Conservation (phyloP, 352 stramenopile genomes). For the Globisporangium iwayamae region DNA sequence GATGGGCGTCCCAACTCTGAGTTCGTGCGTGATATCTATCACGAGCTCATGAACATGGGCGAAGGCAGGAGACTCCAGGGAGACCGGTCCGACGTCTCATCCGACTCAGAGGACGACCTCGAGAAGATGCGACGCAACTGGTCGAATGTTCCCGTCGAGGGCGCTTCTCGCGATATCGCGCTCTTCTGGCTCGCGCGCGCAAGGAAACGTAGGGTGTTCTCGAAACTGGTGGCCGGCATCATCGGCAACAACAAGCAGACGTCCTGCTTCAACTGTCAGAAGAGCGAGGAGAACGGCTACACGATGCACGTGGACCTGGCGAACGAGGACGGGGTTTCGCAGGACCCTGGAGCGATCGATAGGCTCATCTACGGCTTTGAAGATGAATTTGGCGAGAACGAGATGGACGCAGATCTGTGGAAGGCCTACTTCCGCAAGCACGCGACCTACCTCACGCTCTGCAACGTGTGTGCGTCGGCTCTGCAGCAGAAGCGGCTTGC, state of each 20-base stretch:
- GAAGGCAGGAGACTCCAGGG: slow-evolving; percentile 82
- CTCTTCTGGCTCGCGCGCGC: slow-evolving; percentile 92
- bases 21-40: slow-evolving; percentile 96
- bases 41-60: slow-evolving; percentile 93
- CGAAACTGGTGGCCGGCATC: slow-evolving; percentile 85
- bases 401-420: slow-evolving; percentile 92
- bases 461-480: slow-evolving; percentile 87
- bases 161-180: slow-evolving; percentile 84
- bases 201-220: slow-evolving; percentile 90
- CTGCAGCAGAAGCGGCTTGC: slow-evolving; percentile 51
- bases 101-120: slow-evolving; percentile 90
- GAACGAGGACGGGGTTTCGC: slow-evolving; percentile 56
- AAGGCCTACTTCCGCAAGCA: slow-evolving; percentile 96
- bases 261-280: slow-evolving; percentile 80
- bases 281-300: slow-evolving; percentile 58
- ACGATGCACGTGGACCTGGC: slow-evolving; percentile 83
- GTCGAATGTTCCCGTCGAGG: slow-evolving; percentile 82
- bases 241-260: slow-evolving; percentile 78
- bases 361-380: slow-evolving; percentile 75
- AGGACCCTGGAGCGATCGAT: slow-evolving; percentile 76
- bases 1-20: slow-evolving; percentile 89
- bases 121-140: slow-evolving; percentile 85
- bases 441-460: slow-evolving; percentile 91
- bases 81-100: slow-evolving; percentile 92
- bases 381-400: slow-evolving; percentile 74